These are phyloP conservation scores for Candida pini DNA, from an alignment of 805 yeast species.

Conservation along the genomic window DNA sequence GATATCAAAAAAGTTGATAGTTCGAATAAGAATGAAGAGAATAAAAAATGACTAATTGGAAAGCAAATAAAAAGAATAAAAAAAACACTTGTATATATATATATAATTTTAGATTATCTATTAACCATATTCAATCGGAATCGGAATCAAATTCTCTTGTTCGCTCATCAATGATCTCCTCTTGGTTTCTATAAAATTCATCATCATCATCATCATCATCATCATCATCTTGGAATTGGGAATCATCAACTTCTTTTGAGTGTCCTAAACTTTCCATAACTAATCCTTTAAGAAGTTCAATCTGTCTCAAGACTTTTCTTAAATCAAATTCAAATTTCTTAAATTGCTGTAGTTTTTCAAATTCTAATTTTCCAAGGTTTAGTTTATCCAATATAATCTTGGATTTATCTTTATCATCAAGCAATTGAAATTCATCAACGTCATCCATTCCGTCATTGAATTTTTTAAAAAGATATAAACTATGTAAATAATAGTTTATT, in stretches of 20 bases:
- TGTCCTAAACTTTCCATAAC: too few species aligned
- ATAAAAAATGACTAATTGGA: too few species aligned
- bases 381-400: conserved; percentile 2
- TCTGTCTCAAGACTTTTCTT: conserved; percentile 1
- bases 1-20: too few species aligned
- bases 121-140: too few species aligned
- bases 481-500: conserved; percentile 18
- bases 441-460: conserved; percentile 1
- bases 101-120: too few species aligned
- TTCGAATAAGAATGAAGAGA: too few species aligned
- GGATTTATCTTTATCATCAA: conserved; percentile 2
- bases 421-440: not conserved
- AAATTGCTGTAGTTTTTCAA: conserved; percentile 4
- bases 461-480: conserved; percentile 9
- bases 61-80: too few species aligned
- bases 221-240: conserved; percentile 2
- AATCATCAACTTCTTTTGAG: too few species aligned
- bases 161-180: too few species aligned
- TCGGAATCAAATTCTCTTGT: too few species aligned
- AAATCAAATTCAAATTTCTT: conserved; percentile 7
- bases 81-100: too few species aligned
- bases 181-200: not conserved
- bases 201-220: conserved; percentile 4
- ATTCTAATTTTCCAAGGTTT: conserved; percentile 6
- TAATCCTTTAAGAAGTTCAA: conserved; percentile 4